Evolutionary conservation across 805 yeast species (phyloP).

Genomic region (Candida khao-thaluensis): DNA sequence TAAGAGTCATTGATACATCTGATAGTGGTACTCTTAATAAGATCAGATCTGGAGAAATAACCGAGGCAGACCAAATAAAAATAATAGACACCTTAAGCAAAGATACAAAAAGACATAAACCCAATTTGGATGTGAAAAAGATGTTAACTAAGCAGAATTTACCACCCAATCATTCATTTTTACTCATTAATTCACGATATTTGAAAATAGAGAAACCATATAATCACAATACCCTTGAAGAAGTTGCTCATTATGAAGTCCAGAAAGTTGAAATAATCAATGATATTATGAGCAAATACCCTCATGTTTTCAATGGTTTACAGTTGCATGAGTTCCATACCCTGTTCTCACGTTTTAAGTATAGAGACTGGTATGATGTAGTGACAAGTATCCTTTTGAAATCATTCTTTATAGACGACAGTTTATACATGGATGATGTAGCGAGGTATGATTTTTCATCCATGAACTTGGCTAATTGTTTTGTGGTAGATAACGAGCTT

Average conservation of each 20-base stretch:
- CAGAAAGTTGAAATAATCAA: conserved; percentile 37
- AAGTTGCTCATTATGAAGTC: conserved; percentile 47
- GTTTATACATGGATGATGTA: conserved; percentile 38
- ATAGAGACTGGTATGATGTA: conserved; percentile 47
- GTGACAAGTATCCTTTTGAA: conserved; percentile 43
- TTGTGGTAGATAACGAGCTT: conserved; percentile 22
- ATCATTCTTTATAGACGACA: conserved; percentile 44
- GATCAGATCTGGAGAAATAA: conserved; percentile 6
- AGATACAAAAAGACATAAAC: not conserved
- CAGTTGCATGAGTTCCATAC: conserved; percentile 16
- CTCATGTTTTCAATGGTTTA: conserved; percentile 22
- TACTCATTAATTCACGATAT: conserved; percentile 58
- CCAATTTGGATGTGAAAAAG: conserved; percentile 9
- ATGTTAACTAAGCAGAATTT: conserved; percentile 31
- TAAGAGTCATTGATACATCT: conserved; percentile 33
- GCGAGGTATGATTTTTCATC: conserved; percentile 48
- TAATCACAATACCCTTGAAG: conserved; percentile 28
- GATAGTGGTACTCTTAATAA: conserved; percentile 4
- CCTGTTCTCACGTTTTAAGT: not conserved
- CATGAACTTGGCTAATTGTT: conserved; percentile 26
- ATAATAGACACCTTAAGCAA: not conserved
- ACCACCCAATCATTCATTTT: conserved; percentile 33
- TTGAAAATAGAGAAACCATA: conserved; percentile 28
- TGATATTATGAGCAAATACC: conserved; percentile 28
- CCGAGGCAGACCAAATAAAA: not conserved